Conservation (phyloP, 106 monocot genomes). For the Hemerocallis citrina region DNA sequence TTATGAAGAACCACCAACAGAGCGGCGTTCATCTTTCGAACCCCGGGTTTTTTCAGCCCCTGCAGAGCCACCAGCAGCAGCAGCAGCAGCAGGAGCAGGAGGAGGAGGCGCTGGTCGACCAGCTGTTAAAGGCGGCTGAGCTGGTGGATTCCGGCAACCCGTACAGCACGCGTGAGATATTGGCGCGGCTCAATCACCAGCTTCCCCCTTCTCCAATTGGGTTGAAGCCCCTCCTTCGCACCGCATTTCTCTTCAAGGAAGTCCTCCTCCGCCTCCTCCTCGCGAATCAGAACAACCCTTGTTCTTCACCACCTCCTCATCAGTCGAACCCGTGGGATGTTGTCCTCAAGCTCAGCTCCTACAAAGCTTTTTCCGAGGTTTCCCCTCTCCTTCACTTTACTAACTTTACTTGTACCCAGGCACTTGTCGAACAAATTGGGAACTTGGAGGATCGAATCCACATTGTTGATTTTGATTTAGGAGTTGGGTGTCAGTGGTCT, state of each 20-base stretch:
- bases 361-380: slow-evolving; percentile 73
- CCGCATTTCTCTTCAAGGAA: slow-evolving; percentile 84
- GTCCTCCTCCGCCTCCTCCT: slow-evolving; percentile 24
- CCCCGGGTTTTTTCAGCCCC: slow-evolving; percentile 20
- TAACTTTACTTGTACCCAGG: slow-evolving; percentile 69
- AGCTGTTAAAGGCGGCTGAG: slow-evolving; percentile 80
- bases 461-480: slow-evolving; percentile 79
- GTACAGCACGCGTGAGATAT: slow-evolving; percentile 87
- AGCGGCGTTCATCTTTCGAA: not conserved
- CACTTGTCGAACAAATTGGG: slow-evolving; percentile 52
- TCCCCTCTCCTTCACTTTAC: slow-evolving; percentile 80
- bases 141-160: slow-evolving; percentile 66
- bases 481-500: slow-evolving; percentile 76
- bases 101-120: slow-evolving; percentile 51
- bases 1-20: not conserved
- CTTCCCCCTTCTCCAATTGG: slow-evolving; percentile 53
- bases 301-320: slow-evolving; percentile 6
- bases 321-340: slow-evolving; percentile 37
- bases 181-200: slow-evolving; percentile 99
- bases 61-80: slow-evolving; percentile 2
- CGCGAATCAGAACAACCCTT: too few species aligned
- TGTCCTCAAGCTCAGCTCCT: slow-evolving; percentile 59
- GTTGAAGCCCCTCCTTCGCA: slow-evolving; percentile 63
- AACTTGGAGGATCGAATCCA: slow-evolving; percentile 36
- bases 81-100: slow-evolving; percentile 12